Evolutionary conservation across 2,329 filamentous ascomycete genomes (phyloP).

Genomic region (Xylaria hypoxylon): DNA sequence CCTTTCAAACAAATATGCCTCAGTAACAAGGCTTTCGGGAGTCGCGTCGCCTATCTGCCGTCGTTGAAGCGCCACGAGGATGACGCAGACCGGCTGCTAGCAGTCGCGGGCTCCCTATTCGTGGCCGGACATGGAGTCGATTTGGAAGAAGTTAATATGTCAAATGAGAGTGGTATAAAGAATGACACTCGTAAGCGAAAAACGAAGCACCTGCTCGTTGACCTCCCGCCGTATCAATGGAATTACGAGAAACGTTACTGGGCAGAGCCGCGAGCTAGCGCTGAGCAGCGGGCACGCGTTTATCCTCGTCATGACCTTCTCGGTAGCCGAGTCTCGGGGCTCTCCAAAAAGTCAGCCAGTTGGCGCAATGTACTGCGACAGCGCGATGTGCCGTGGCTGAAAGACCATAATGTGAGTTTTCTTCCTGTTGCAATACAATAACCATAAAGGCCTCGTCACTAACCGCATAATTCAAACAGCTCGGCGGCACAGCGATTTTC

Average conservation of each 20-base stretch:
- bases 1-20: slow-evolving; percentile 54
- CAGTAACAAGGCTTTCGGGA: slow-evolving; percentile 35
- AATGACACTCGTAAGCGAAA: slow-evolving; percentile 34
- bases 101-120: slow-evolving; percentile 46
- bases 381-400: slow-evolving; percentile 39
- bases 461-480: slow-evolving; percentile 30
- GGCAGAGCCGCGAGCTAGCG: slow-evolving; percentile 45
- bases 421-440: slow-evolving; percentile 13
- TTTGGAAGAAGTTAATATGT: slow-evolving; percentile 42
- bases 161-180: slow-evolving; percentile 17
- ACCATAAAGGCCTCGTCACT: slow-evolving; percentile 37
- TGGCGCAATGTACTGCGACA: slow-evolving; percentile 45
- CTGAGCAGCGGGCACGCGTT: slow-evolving; percentile 41
- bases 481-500: slow-evolving; percentile 39
- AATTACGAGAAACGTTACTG: slow-evolving; percentile 43
- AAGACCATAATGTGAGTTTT: slow-evolving; percentile 35
- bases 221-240: slow-evolving; percentile 50
- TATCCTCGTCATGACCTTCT: slow-evolving; percentile 48
- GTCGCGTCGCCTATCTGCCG: slow-evolving; percentile 38
- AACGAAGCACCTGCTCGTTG: slow-evolving; percentile 42
- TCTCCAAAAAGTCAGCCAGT: slow-evolving; percentile 30
- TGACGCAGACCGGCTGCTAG: slow-evolving; percentile 40
- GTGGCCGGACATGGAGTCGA: slow-evolving; percentile 42
- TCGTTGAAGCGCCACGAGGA: slow-evolving; percentile 43
- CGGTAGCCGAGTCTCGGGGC: slow-evolving; percentile 38